Base-by-base conservation (phyloP, 192 early-diverging fungal species). In the Umbelopsis sp. region DNA sequence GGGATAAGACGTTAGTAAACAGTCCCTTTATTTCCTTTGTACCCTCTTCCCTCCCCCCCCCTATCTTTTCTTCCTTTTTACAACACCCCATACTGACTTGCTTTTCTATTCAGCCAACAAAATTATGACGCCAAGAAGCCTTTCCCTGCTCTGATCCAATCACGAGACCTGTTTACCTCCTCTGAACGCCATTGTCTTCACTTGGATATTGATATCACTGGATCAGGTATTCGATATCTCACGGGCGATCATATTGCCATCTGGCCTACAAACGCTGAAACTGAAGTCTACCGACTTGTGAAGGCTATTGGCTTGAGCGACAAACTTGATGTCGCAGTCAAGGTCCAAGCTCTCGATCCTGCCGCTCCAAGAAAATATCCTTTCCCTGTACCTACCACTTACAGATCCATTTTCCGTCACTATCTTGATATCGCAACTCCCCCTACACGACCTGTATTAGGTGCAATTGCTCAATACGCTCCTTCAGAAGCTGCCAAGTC, bases 221-320 rank as follows among this genome's bases (percentile, higher is more conserved):
- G 89, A 38, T 91, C 89, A 16, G 90, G 91, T 11, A 82, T 98
- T 77, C 84, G 79, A 38, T 98, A 99, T 80, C 86, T 91, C 69
- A 82, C 94, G 17, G 97, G 97, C 65, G 97, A 99, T 78, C 97
- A 99, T 77, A 85, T 96, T 68, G 97, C 94, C 24, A 84, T 99
- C 31, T 97, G 90, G 85, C 91, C 96, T 1, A 83, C 87, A 22
- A 99, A 98, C 81, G 79, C 89, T 29, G 91, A 91, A 36, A 84
- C 84, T 51, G 89, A 94, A 54, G 92, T 96, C 4, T 70, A 84
- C 14, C 77, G 82, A 44, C 73, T 92, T 36, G 88, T 90, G 41
- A 69, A 75, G n/a, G 82, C 88, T 8, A 83, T 94, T 56, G 77
- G 85, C 17, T 74, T 95, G 56, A 76, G 73, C 8, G 87, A 87